phyloP scores from a whole-genome alignment of 1,284 basidiomycete species.

The Cutaneotrichosporon cutaneum region DNA sequence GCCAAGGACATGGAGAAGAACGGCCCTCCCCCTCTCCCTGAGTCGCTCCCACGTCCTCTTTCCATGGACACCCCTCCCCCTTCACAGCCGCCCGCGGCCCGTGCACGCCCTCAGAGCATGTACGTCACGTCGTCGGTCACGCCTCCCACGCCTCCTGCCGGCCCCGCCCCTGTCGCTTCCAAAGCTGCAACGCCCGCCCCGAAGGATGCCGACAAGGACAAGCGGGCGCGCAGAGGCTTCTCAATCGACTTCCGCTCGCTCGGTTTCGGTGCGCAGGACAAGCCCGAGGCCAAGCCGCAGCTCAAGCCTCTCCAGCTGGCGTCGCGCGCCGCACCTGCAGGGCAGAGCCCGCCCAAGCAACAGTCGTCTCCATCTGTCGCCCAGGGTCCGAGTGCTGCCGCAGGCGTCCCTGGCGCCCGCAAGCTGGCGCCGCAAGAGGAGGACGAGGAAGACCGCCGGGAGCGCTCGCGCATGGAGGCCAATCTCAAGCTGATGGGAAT shows the following conservation, averaged over 20 bases:
- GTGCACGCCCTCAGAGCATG: slow-evolving; percentile 20
- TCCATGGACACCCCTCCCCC: neutral
- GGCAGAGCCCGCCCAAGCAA: neutral
- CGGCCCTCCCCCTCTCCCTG: slow-evolving; percentile 3
- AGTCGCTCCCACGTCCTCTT: neutral
- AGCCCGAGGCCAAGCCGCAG: slow-evolving; percentile 26
- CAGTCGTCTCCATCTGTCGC: slow-evolving; percentile 3
- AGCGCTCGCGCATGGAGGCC: slow-evolving; percentile 77
- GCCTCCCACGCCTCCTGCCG: neutral
- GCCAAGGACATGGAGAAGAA: slow-evolving; percentile 20
- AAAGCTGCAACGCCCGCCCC: neutral
- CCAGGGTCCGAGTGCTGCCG: slow-evolving; percentile 36
- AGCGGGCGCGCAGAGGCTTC: slow-evolving; percentile 45
- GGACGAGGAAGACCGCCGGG: slow-evolving; percentile 80
- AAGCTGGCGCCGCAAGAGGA: slow-evolving; percentile 65
- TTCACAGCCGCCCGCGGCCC: neutral
- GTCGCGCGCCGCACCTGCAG: slow-evolving; percentile 17
- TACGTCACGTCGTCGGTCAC: slow-evolving; percentile 4
- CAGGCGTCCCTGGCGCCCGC: slow-evolving; percentile 33
- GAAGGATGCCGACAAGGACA: slow-evolving; percentile 26
- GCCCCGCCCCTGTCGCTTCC: neutral
- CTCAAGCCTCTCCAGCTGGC: slow-evolving; percentile 40
- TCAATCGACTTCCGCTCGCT: slow-evolving; percentile 51
- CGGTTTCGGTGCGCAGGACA: slow-evolving; percentile 38
- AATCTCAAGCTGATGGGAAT: slow-evolving; percentile 92